Conservation (phyloP, 2,329 filamentous ascomycete species). For the Triangularia verruculosa region DNA sequence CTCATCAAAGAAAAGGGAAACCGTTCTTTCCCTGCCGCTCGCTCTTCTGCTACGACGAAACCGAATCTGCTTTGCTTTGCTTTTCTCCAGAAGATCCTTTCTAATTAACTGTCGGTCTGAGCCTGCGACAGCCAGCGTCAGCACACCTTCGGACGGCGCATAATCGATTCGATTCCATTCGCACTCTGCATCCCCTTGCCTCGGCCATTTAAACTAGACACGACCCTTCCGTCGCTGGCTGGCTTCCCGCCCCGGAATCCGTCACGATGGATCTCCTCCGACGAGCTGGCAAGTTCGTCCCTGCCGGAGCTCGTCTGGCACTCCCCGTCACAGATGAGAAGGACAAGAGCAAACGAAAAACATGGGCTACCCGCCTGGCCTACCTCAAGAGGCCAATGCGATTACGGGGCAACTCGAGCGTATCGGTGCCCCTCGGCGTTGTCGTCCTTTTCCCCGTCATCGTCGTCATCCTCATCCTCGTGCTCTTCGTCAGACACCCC, state of each 20-base stretch:
- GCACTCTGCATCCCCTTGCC: conserved; percentile 3
- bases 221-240: conserved; percentile 9
- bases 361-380: conserved; percentile 55
- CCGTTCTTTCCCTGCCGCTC: conserved; percentile 20
- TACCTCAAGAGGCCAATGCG: conserved; percentile 86
- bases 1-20: conserved; percentile 8
- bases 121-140: conserved; percentile 4
- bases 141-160: conserved; percentile 9
- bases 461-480: conserved; percentile 84
- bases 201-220: conserved; percentile 1
- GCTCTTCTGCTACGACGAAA: conserved; percentile 17
- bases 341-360: conserved; percentile 39
- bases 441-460: conserved; percentile 90
- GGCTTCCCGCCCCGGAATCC: conserved; percentile 21
- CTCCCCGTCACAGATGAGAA: conserved; percentile 54
- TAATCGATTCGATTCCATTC: conserved; percentile 12
- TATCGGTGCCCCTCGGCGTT: conserved; percentile 89
- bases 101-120: conserved; percentile 9
- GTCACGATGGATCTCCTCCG: conserved; percentile 56
- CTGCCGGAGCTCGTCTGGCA: conserved; percentile 40
- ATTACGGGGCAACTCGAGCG: conserved; percentile 83
- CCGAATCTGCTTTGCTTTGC: not conserved
- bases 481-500: conserved; percentile 86
- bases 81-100: not conserved
- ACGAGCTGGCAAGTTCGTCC: conserved; percentile 51